Evolutionary conservation across 2,329 filamentous ascomycete species (phyloP).

Genomic region (Dactylellina drechsleri): DNA sequence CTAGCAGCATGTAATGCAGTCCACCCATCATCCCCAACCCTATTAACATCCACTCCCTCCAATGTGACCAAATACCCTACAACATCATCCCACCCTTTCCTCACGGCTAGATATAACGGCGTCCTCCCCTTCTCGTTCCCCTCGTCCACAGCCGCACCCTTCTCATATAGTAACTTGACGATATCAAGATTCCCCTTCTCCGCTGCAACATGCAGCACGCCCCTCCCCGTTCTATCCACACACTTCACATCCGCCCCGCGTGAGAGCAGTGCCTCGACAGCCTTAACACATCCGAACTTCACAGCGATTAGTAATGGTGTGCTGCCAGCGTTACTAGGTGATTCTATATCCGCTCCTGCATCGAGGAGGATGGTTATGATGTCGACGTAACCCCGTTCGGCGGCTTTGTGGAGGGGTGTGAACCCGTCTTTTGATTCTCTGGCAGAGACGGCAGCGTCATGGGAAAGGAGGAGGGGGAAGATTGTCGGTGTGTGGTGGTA

Average conservation of each 20-base stretch:
- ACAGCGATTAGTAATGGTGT: slow-evolving; percentile 51
- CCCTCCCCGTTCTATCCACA: slow-evolving; percentile 29
- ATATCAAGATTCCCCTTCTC: slow-evolving; percentile 19
- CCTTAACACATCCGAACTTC: slow-evolving; percentile 30
- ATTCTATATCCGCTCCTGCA: slow-evolving; percentile 34
- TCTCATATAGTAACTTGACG: not conserved
- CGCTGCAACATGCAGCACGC: slow-evolving; percentile 11
- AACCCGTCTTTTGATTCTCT: slow-evolving; percentile 36
- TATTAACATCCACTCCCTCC: slow-evolving; percentile 3
- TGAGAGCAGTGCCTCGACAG: slow-evolving; percentile 25
- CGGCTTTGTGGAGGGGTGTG: slow-evolving; percentile 52
- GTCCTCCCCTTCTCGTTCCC: slow-evolving; percentile 15
- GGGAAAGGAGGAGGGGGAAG: slow-evolving; percentile 2
- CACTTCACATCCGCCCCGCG: slow-evolving; percentile 11
- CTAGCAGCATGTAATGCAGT: slow-evolving; percentile 18
- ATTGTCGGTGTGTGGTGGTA: slow-evolving; percentile 17
- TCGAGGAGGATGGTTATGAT: slow-evolving; percentile 39
- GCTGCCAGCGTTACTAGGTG: slow-evolving; percentile 14
- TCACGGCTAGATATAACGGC: slow-evolving; percentile 18
- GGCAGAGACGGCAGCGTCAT: not conserved
- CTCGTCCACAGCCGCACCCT: not conserved
- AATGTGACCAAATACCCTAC: slow-evolving; percentile 11
- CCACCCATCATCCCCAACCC: slow-evolving; percentile 23
- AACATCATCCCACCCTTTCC: slow-evolving; percentile 1
- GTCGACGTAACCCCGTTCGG: slow-evolving; percentile 37